Percentiles rank a stretch among this genome's conserved stretches.
These are phyloP conservation scores for Yarrowia sp. DNA, from an alignment of 805 yeast genomes.

Conservation along the genomic window DNA sequence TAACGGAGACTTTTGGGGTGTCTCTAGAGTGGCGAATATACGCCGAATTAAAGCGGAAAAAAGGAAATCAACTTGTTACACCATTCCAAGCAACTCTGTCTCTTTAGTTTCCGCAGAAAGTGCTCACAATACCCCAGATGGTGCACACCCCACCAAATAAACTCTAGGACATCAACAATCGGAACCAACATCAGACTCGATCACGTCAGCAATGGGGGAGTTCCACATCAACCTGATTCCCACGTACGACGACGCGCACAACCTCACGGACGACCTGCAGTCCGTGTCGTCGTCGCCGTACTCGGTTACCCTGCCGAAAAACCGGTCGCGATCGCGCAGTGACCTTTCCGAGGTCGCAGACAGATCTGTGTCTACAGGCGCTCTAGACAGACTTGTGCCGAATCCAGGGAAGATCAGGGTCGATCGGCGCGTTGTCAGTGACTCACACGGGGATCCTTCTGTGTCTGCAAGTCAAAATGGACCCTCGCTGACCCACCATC, in stretches of 20 bases:
- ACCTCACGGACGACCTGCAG: constrained; percentile 18
- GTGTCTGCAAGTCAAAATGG: background rate
- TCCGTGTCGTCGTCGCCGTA: constrained; percentile 25
- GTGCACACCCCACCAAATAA: no score
- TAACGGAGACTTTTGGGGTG: no score
- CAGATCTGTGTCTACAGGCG: constrained; percentile 9
- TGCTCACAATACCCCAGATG: no score
- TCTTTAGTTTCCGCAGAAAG: no score
- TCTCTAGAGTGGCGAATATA: no score
- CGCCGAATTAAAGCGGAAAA: no score
- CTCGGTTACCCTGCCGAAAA: constrained; percentile 14
- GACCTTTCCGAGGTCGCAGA: background rate
- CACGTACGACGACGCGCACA: constrained; percentile 17
- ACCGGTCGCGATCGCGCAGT: background rate
- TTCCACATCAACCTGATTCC: constrained; percentile 24
- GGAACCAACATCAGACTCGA: background rate
- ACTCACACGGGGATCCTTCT: background rate
- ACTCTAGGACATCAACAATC: background rate
- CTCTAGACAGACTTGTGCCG: background rate
- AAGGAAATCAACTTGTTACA: no score
- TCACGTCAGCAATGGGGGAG: no score
- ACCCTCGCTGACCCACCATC: background rate
- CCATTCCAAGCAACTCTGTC: no score
- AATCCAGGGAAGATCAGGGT: background rate
- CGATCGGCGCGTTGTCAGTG: constrained; percentile 9